Conservation (phyloP, 176 grass and related monocot genomes). For the Avena sativa region DNA sequence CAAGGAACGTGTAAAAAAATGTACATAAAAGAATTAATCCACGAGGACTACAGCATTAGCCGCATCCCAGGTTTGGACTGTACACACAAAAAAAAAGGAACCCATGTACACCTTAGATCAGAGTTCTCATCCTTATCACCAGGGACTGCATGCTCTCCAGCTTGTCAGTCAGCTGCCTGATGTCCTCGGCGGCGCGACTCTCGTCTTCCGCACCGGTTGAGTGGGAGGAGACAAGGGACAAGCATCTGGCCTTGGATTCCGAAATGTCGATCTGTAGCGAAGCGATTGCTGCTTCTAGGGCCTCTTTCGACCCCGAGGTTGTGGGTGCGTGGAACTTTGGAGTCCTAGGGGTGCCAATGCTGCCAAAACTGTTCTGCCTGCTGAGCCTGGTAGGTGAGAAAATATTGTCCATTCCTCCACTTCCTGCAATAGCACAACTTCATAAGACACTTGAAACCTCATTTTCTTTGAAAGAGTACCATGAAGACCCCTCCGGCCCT, state of each 20-base stretch:
- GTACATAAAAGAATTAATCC: slow-evolving; percentile 60
- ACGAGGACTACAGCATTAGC: slow-evolving; percentile 46
- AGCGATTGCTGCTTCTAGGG: slow-evolving; percentile 69
- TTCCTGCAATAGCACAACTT: slow-evolving; percentile 66
- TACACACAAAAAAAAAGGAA: slow-evolving; percentile 37
- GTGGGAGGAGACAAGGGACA: slow-evolving; percentile 55
- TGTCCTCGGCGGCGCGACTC: slow-evolving; percentile 41
- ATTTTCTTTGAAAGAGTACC: not conserved
- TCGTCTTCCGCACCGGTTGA: slow-evolving; percentile 48
- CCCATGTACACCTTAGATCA: slow-evolving; percentile 56
- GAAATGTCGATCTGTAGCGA: slow-evolving; percentile 71
- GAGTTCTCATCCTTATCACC: slow-evolving; percentile 64
- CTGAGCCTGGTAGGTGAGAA: slow-evolving; percentile 74
- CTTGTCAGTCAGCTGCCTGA: slow-evolving; percentile 66
- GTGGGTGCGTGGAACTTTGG: slow-evolving; percentile 49
- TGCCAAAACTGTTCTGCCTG: slow-evolving; percentile 88
- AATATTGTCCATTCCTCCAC: slow-evolving; percentile 72
- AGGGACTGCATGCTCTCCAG: slow-evolving; percentile 88
- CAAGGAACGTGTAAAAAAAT: slow-evolving; percentile 48
- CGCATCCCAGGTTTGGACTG: slow-evolving; percentile 39
- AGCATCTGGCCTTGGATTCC: slow-evolving; percentile 77
- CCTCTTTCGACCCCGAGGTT: slow-evolving; percentile 48
- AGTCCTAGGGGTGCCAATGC: slow-evolving; percentile 66
- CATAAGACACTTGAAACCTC: not conserved
- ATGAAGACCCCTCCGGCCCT: not conserved